Evolutionary conservation across 2,329 filamentous ascomycete genomes (phyloP), one percentile per base, ranked within the genome.

Genomic region (Blastomyces parvus): DNA sequence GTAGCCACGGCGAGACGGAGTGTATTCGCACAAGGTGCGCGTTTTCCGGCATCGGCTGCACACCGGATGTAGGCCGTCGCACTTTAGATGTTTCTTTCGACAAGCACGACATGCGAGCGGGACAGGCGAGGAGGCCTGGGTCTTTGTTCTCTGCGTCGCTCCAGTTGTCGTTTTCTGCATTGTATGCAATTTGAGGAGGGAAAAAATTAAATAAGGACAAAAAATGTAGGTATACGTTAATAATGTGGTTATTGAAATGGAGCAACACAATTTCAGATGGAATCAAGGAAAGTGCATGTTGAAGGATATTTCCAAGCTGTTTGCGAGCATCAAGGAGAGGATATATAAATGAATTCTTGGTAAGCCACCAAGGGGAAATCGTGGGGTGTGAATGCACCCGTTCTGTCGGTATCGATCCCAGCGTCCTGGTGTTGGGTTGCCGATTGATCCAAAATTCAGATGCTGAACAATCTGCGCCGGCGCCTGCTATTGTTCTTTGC

Each of bases 1-100:
- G 77, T 89, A 90, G 38, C 89, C 89, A 65, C 89, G 84, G 53
- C 88, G 85, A 48, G 88, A 91, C 55, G 87, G 85, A 59, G 90
- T 84, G 72, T 90, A 91, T 70, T 86, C 77, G 73, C 89, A 93
- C 58, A 86, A 81, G 22, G 81, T 77, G 63, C 82, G 82, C 58
- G 82, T 81, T 60, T 78, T 75, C 27, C 77, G 76, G 74, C 89
- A 92, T 62, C 89, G 85, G 57, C 83, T 81, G 75, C 89, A 92
- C 40, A 76, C 66, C 14, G 89, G 88, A 40, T 77, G 86, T 46
- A 79, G 76, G 36, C 88, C 88, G 73, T 91, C 87, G 72, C 89
- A 92, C 72, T 90, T 92, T 59, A 91, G 81, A 74, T 92, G 89
- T 70, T 89, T 80, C 61, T 78, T 77, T 42, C 81, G 76, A 66